These are phyloP conservation scores for Pichia scutulata DNA, from an alignment of 805 yeast genomes.

Conservation along the genomic window DNA sequence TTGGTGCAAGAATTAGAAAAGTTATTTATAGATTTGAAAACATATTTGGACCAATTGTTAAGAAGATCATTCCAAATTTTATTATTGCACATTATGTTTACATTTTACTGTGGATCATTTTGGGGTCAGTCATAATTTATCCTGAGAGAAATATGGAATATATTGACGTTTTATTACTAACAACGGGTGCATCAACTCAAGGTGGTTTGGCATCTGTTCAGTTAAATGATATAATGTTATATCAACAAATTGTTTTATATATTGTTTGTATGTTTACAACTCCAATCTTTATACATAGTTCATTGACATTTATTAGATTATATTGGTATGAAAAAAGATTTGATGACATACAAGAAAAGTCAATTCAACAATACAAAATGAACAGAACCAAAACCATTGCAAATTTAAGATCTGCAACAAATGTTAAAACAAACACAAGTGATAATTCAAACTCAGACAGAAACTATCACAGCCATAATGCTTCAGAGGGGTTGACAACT, in stretches of 20 bases:
- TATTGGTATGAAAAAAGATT: conserved; percentile 87
- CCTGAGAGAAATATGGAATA: conserved; percentile 62
- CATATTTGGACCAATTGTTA: conserved; percentile 34
- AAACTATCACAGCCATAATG: conserved; percentile 21
- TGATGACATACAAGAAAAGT: conserved; percentile 68
- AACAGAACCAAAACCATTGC: conserved; percentile 72
- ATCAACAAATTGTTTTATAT: conserved; percentile 75
- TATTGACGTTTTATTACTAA: conserved; percentile 72
- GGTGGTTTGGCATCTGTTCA: conserved; percentile 86
- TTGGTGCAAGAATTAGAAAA: conserved; percentile 30
- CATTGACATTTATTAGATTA: conserved; percentile 65
- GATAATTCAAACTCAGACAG: conserved; percentile 8
- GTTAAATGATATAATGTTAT: conserved; percentile 52
- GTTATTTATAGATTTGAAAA: conserved; percentile 30
- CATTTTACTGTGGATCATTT: conserved; percentile 47
- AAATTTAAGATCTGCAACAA: conserved; percentile 32
- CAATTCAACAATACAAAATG: conserved; percentile 75
- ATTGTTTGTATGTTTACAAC: conserved; percentile 60
- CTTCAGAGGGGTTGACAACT: conserved; percentile 21
- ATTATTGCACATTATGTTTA: conserved; percentile 68
- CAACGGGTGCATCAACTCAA: conserved; percentile 76
- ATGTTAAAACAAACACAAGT: conserved; percentile 14
- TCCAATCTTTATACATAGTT: conserved; percentile 83
- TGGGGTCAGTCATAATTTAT: conserved; percentile 70
- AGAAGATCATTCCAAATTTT: conserved; percentile 42